Evolutionary conservation across 163 green algal species (phyloP).

Genomic region (Scenedesmus sp.): DNA sequence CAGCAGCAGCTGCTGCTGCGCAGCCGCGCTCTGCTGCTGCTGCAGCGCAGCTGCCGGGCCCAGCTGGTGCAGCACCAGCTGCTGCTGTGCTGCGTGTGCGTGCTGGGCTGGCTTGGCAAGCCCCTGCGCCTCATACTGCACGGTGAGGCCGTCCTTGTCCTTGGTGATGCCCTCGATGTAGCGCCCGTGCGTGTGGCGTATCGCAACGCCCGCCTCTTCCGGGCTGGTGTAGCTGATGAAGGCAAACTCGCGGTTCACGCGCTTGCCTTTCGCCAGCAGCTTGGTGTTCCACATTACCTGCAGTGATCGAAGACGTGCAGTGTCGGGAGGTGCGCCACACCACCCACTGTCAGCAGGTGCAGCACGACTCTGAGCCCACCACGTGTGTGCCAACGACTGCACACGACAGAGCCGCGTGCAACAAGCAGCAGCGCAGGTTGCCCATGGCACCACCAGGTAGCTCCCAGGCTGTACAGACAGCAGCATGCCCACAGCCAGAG

Average conservation of each 20-base stretch:
- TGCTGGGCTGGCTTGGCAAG: conserved; percentile 4
- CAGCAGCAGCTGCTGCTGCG: conserved; percentile 36
- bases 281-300: conserved; percentile 61
- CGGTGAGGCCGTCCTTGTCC: conserved; percentile 53
- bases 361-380: too few relatives aligned
- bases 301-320: neutral
- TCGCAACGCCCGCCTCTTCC: conserved; percentile 48
- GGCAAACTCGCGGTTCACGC: conserved; percentile 56
- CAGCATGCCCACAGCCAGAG: too few relatives aligned
- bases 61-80: neutral
- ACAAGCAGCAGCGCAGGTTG: too few relatives aligned
- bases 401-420: too few relatives aligned
- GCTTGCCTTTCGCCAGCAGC: conserved; percentile 52
- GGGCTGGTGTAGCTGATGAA: conserved; percentile 52
- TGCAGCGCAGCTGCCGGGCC: neutral
- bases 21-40: conserved; percentile 1
- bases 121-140: conserved; percentile 56
- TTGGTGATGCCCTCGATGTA: conserved; percentile 56
- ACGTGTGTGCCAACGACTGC: too few relatives aligned
- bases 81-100: neutral
- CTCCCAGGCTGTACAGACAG: too few relatives aligned
- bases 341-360: too few relatives aligned
- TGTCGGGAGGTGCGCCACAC: too few relatives aligned
- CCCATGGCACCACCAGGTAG: too few relatives aligned
- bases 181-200: conserved; percentile 34